phyloP scores from a whole-genome alignment of 192 early-diverging fungal genomes.

The Coemansia sp. region DNA sequence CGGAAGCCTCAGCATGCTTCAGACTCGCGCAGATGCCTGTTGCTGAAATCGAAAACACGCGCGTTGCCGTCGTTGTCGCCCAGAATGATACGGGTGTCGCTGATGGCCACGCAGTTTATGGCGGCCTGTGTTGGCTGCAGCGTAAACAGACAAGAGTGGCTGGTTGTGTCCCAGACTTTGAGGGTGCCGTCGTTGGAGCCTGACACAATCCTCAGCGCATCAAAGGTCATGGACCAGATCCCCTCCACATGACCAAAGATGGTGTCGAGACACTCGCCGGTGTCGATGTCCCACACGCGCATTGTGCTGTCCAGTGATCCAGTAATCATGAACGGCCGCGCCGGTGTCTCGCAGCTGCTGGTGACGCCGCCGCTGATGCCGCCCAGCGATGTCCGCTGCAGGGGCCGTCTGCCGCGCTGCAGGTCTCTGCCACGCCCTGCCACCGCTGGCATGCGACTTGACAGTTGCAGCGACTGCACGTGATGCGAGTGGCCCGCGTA shows the following conservation, averaged over 20 bases:
- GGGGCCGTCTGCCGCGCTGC: not conserved
- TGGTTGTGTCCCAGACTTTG: slow-evolving; percentile 77
- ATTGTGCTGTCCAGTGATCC: slow-evolving; percentile 85
- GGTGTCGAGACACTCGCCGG: slow-evolving; percentile 73
- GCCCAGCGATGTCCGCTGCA: not conserved
- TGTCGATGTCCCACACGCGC: slow-evolving; percentile 89
- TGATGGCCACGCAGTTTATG: slow-evolving; percentile 78
- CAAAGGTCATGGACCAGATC: slow-evolving; percentile 79
- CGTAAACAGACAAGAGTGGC: slow-evolving; percentile 67
- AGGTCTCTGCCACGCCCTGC: not conserved
- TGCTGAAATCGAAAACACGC: slow-evolving; percentile 80
- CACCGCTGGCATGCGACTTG: slow-evolving; percentile 16
- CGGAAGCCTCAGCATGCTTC: not conserved
- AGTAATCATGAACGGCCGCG: slow-evolving; percentile 66
- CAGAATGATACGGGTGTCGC: slow-evolving; percentile 85
- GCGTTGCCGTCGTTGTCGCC: slow-evolving; percentile 85
- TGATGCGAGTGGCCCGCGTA: slow-evolving; percentile 75
- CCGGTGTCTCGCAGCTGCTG: slow-evolving; percentile 9
- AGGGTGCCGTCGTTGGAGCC: slow-evolving; percentile 69
- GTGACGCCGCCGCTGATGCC: not conserved
- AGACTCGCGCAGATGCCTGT: not conserved
- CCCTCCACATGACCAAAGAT: slow-evolving; percentile 83
- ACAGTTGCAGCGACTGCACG: slow-evolving; percentile 65
- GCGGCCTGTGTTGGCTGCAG: slow-evolving; percentile 66
- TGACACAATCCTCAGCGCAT: slow-evolving; percentile 70